These are phyloP conservation scores for Limonium bicolor DNA, from an alignment of 148 eudicot genomes.

Conservation along the genomic window DNA sequence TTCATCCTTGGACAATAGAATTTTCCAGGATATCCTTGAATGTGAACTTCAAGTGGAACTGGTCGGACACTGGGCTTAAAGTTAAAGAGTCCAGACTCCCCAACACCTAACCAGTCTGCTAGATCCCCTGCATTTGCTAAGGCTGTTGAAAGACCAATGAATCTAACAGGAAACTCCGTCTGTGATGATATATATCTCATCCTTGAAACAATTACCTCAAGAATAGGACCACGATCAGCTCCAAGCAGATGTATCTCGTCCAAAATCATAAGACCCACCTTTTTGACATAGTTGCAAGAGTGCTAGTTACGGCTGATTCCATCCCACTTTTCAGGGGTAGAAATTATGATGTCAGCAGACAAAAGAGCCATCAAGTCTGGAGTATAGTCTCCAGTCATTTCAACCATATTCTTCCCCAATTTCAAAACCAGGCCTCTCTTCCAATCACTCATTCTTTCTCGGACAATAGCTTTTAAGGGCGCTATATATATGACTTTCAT, in stretches of 20 bases:
- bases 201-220: conserved; percentile 99
- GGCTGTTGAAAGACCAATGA: conserved; percentile 97
- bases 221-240: conserved; percentile 97
- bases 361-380: conserved; percentile 87
- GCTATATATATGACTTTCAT: conserved; percentile 99
- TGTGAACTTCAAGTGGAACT: conserved; percentile 97
- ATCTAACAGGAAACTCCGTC: conserved; percentile 79
- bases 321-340: conserved; percentile 99
- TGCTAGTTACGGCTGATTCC: conserved; percentile 99
- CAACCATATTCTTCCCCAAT: conserved; percentile 95
- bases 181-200: conserved; percentile 99
- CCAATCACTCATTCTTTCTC: conserved; percentile 98
- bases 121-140: conserved; percentile 96
- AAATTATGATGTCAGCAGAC: conserved; percentile 92
- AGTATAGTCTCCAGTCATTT: conserved; percentile 96
- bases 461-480: conserved; percentile 93
- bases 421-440: conserved; percentile 67
- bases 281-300: conserved; percentile 77
- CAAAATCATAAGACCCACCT: conserved; percentile 97
- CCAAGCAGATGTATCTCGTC: conserved; percentile 98
- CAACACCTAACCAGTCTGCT: conserved; percentile 98
- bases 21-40: conserved; percentile 99
- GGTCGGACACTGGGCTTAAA: conserved; percentile 99
- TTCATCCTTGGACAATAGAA: conserved; percentile 97
- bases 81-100: conserved; percentile 75